These are phyloP conservation scores for Aureobasidium sp. DNA, from an alignment of 2,329 filamentous ascomycete genomes.

Conservation along the genomic window DNA sequence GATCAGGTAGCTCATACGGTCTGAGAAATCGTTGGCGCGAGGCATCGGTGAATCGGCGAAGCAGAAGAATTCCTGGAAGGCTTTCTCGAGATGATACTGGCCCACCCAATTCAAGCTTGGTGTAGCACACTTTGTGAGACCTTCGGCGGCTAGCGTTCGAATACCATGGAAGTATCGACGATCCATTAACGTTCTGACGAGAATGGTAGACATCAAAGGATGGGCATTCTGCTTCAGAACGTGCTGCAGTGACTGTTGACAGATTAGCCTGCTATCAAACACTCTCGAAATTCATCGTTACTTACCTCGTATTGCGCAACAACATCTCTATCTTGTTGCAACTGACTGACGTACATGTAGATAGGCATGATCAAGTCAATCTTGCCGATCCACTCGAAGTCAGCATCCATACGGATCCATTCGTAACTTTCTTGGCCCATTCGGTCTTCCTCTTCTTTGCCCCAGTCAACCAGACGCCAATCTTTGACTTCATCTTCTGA, in stretches of 20 bases:
- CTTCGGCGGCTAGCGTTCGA: constrained; percentile 72
- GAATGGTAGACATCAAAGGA: constrained; percentile 78
- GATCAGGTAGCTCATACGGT: constrained; percentile 77
- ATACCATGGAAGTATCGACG: constrained; percentile 90
- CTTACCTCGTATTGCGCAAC: constrained; percentile 66
- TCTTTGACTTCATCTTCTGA: constrained; percentile 70
- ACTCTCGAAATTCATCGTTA: constrained; percentile 1
- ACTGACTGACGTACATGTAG: constrained; percentile 96
- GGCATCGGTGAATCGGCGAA: constrained; percentile 70
- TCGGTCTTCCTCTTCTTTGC: constrained; percentile 73
- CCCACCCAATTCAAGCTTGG: constrained; percentile 69
- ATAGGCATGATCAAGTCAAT: constrained; percentile 76
- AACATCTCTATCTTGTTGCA: constrained; percentile 94
- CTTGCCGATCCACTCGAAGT: constrained; percentile 95
- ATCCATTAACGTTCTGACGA: constrained; percentile 85
- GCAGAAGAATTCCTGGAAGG: constrained; percentile 85
- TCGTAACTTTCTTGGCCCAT: constrained; percentile 98
- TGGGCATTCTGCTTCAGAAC: constrained; percentile 62
- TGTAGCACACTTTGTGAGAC: constrained; percentile 68
- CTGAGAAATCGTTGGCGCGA: constrained; percentile 81
- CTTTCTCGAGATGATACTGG: constrained; percentile 72
- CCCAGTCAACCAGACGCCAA: constrained; percentile 87
- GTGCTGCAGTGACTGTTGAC: constrained; percentile 60
- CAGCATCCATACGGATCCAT: constrained; percentile 96
- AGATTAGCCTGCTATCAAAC: constrained; percentile 18